Base-by-base conservation (phyloP, 179 eudicot genomes). In the Drosera spatulata region DNA sequence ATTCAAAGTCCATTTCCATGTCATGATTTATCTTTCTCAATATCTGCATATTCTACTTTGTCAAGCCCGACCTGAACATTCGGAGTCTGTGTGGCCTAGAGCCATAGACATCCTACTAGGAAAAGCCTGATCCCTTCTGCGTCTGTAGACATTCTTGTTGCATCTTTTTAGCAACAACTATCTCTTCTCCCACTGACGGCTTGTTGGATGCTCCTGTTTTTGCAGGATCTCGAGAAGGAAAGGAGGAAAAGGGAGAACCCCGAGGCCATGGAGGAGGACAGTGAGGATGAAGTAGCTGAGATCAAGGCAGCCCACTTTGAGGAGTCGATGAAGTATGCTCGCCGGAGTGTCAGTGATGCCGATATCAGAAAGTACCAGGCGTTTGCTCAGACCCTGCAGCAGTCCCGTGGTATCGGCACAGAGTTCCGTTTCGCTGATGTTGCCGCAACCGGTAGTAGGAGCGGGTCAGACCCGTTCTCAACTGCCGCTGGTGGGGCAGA, bases 351-450 rank as follows among this genome's bases (percentile, higher is more conserved):
- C 10, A 87, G 91, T 15, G 91, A 87, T 71, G 91, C 88, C 13
- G 96, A 87, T 67, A 87, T 87, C 45, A 85, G 96, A 60, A 87
- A 87, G 59, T 87, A 87, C 64, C 96, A 87, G 76, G 84, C 85
- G 4, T 87, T 87, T 75, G 88, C 96, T 45, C 91, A 82, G 66
- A 87, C 96, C 0, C 56, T 89, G 67, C 97, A 89, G 80, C 97
- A 89, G 67, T 89, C 95, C 0, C 64, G 97, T 64, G 96, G 91
- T 6, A 82, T 87, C 40, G 96, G 96, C 5, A 61, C 79, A 10
- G 91, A 85, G 57, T 87, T 87, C 75, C 71, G 83, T 4, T 87
- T 87, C 14, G 42, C 86, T 0, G 83, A 74, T 50, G 66, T 72
- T 41, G 49, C 53, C 3, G 61, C 69, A 50, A 49, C 72, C 22